Percentiles rank a stretch among this genome's conserved stretches.
These are phyloP conservation scores for Fusarium sarcochroum DNA, from an alignment of 2,329 filamentous ascomycete genomes.

Conservation along the genomic window DNA sequence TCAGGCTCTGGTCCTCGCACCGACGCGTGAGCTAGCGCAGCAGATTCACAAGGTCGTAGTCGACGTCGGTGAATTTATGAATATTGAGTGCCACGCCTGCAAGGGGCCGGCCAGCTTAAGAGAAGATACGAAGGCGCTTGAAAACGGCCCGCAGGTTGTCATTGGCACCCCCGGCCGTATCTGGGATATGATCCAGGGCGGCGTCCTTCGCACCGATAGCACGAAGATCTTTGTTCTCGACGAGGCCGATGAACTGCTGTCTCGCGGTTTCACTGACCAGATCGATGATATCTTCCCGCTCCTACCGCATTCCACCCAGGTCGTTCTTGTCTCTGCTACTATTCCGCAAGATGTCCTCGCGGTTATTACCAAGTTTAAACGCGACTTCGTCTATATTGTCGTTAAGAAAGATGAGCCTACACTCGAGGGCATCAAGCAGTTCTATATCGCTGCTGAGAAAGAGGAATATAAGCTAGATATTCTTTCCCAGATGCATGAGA, in stretches of 20 bases:
- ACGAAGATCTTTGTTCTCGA: constrained; percentile 99
- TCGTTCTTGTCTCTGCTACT: constrained; percentile 97
- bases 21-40: constrained; percentile 97
- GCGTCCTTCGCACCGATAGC: constrained; percentile 94
- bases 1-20: constrained; percentile 98
- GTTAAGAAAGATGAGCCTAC: constrained; percentile 99
- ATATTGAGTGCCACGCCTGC: constrained; percentile 98
- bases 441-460: constrained; percentile 99
- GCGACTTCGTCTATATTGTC: constrained; percentile 97
- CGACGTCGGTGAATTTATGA: constrained; percentile 99
- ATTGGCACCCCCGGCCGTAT: constrained; percentile 99
- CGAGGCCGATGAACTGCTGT: constrained; percentile 99
- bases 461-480: constrained; percentile 99
- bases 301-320: constrained; percentile 97
- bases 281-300: constrained; percentile 99
- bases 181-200: constrained; percentile 99
- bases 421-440: constrained; percentile 99
- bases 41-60: constrained; percentile 99
- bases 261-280: constrained; percentile 99
- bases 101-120: constrained; percentile 98
- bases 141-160: constrained; percentile 96
- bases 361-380: constrained; percentile 99
- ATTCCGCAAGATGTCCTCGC: constrained; percentile 99
- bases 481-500: constrained; percentile 98
- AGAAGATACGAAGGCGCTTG: constrained; percentile 98